Evolutionary conservation across 768 basidiomycete species (phyloP).

Genomic region (Coprinopsis strossmayeri): DNA sequence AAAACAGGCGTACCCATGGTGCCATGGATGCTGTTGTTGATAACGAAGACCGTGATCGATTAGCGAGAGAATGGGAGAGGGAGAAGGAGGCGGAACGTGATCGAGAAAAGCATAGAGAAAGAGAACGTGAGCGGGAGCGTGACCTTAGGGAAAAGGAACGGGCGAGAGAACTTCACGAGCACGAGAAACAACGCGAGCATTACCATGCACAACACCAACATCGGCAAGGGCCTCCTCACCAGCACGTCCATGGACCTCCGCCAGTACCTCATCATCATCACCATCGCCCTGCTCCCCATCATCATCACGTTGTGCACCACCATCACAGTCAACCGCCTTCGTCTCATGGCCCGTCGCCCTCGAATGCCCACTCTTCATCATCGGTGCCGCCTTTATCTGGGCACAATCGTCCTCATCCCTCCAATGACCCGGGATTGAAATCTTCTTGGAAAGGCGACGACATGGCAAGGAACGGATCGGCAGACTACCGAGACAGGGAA

Average conservation of each 20-base stretch:
- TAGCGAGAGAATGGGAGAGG: conserved; percentile 24
- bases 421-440: conserved; percentile 9
- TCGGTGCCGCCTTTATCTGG: conserved; percentile 21
- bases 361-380: conserved; percentile 22
- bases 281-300: conserved; percentile 43
- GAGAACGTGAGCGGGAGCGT: conserved; percentile 22
- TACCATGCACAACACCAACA: conserved; percentile 25
- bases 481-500: conserved; percentile 14
- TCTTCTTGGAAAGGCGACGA: too few species aligned
- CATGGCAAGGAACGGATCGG: conserved; percentile 12
- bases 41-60: conserved; percentile 22
- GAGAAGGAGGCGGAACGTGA: conserved; percentile 19
- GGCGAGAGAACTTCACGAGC: too few species aligned
- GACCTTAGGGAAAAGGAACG: conserved; percentile 7
- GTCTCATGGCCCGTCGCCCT: neutral
- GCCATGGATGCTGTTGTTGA: conserved; percentile 17
- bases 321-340: conserved; percentile 23
- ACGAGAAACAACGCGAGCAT: conserved; percentile 30
- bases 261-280: conserved; percentile 34
- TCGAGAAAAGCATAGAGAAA: conserved; percentile 18
- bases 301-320: conserved; percentile 44
- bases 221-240: conserved; percentile 21
- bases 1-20: conserved; percentile 4
- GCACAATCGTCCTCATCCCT: neutral
- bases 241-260: conserved; percentile 25